Base-by-base conservation (phyloP, 805 yeast species). In the Clavispora fructus region DNA sequence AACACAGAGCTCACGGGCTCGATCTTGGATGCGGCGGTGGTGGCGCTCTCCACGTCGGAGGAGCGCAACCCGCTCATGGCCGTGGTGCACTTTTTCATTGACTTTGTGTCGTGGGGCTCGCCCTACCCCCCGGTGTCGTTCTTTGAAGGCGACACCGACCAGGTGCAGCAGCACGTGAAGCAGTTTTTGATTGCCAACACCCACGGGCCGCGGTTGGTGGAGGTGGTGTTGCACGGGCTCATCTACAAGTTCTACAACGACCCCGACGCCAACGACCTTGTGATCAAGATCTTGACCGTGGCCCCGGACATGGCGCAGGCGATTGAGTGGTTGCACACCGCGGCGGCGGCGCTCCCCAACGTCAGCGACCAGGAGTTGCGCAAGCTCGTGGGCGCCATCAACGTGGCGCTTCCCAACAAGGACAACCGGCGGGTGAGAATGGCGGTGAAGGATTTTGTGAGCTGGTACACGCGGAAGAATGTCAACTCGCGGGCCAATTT, bases 21-120 rank as follows among this genome's bases (percentile, higher is more conserved):
- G 16, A 69, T 82, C 1, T 73, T 82, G 49, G 79, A 83, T 41
- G 77, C 86, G 4, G 77, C 88, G 4, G 58, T 86, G 33, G 69
- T 74, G 45, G 75, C 80, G 19, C 69, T 80, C 55, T 58, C 54
- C 39, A 59, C 61, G 13, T 69, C 84, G 38, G 83, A 81, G 49
- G 90, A 88, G 58, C 75, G 73, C 48, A 94, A 86, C 50, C 84
- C 96, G 4, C 69, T 89, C 47, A 70, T 77, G 35, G 73, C 89
- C 2, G 79, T 84, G 16, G 67, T 91, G 47, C 90, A 88, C 58
- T 89, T 80, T 62, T 65, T 91, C 54, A 83, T 87, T 53, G 99
- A 94, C 62, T 72, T 89, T 31, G 65, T 87, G 19, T 79, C 90
- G 7, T 91, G 95, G 92, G 96, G 96, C 1, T 79, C 84, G 53